Conservation (phyloP, 768 basidiomycete genomes). For the Mycena belliarum region DNA sequence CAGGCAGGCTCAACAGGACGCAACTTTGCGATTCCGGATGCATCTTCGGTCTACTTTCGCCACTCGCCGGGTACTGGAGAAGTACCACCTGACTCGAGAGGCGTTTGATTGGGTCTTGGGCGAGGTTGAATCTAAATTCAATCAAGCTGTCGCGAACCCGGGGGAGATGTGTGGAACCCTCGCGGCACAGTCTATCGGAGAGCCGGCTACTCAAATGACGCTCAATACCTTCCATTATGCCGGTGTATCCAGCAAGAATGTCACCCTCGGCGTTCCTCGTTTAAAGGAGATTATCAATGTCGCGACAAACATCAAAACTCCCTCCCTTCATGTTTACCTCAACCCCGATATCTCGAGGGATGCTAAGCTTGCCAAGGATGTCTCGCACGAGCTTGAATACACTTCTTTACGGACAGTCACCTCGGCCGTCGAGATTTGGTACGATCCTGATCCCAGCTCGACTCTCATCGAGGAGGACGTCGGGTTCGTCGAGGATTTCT, state of each 20-base stretch:
- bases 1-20: slow-evolving; percentile 79
- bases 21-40: slow-evolving; percentile 91
- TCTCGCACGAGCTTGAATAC: slow-evolving; percentile 91
- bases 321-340: slow-evolving; percentile 91
- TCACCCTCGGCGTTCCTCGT: slow-evolving; percentile 98
- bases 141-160: slow-evolving; percentile 86
- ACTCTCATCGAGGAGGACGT: slow-evolving; percentile 97
- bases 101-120: slow-evolving; percentile 98
- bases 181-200: slow-evolving; percentile 97
- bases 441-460: slow-evolving; percentile 88
- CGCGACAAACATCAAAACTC: slow-evolving; percentile 97
- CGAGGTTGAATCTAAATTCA: slow-evolving; percentile 95
- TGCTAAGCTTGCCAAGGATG: slow-evolving; percentile 71
- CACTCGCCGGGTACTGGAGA: slow-evolving; percentile 82
- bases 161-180: slow-evolving; percentile 99
- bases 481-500: slow-evolving; percentile 97
- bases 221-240: slow-evolving; percentile 99
- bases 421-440: slow-evolving; percentile 95
- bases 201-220: slow-evolving; percentile 99
- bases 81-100: slow-evolving; percentile 84
- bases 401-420: slow-evolving; percentile 94
- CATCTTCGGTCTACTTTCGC: slow-evolving; percentile 90
- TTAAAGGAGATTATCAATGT: slow-evolving; percentile 99
- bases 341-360: slow-evolving; percentile 67
- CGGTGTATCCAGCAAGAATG: slow-evolving; percentile 99